Conservation (phyloP, 805 yeast genomes). For the Wickerhamiella hasegawae region DNA sequence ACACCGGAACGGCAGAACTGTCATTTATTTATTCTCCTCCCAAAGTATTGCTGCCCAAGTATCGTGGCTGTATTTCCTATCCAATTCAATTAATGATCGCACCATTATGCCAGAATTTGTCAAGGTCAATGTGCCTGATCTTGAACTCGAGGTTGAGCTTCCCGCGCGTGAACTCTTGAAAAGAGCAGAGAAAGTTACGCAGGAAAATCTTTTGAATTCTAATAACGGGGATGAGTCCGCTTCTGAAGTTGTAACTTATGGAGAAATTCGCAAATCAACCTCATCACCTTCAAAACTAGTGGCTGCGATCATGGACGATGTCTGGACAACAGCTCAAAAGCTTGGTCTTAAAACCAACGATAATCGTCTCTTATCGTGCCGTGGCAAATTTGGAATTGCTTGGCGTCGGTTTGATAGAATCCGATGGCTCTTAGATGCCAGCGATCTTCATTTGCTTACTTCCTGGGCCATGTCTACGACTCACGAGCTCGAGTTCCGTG, state of each 20-base stretch:
- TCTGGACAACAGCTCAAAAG: no score
- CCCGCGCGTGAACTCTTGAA: neutral
- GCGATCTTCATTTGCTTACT: conserved; percentile 27
- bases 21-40: conserved; percentile 3
- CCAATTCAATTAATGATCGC: neutral
- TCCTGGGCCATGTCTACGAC: conserved; percentile 29
- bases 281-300: neutral
- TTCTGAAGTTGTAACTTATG: neutral
- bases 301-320: neutral
- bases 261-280: neutral
- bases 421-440: conserved; percentile 46
- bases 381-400: conserved; percentile 37
- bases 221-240: neutral
- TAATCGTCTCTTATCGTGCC: no score
- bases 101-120: neutral
- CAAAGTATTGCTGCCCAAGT: conserved; percentile 1
- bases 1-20: neutral
- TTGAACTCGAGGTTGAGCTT: conserved; percentile 3
- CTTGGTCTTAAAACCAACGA: neutral
- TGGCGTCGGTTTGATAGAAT: conserved; percentile 59
- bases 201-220: neutral
- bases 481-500: conserved; percentile 48
- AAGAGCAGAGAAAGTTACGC: neutral
- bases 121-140: conserved; percentile 4
- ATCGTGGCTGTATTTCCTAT: conserved; percentile 6